Evolutionary conservation across 2,329 filamentous ascomycete species (phyloP).

Genomic region (Penicillium frequentans): DNA sequence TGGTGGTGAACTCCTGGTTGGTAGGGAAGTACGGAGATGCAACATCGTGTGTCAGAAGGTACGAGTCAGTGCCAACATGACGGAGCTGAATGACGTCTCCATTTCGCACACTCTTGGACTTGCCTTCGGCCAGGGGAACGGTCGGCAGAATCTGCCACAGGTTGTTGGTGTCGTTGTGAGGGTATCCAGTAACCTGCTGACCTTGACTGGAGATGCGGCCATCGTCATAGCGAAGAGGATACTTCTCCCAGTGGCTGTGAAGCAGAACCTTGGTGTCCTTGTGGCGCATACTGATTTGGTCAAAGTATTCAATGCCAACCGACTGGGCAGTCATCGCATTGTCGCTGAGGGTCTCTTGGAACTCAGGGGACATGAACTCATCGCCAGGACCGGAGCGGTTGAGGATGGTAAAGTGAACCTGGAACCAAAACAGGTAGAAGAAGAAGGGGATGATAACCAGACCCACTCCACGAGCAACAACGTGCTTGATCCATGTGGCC

Average conservation of each 20-base stretch:
- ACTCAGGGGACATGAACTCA: slow-evolving; percentile 98
- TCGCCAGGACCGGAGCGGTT: slow-evolving; percentile 88
- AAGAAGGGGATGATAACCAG: slow-evolving; percentile 90
- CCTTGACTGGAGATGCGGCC: slow-evolving; percentile 96
- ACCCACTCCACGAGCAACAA: slow-evolving; percentile 79
- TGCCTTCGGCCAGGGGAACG: slow-evolving; percentile 51
- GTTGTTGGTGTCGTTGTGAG: slow-evolving; percentile 98
- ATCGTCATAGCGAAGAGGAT: slow-evolving; percentile 94
- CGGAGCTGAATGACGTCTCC: slow-evolving; percentile 83
- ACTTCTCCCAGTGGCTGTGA: slow-evolving; percentile 85
- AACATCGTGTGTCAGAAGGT: slow-evolving; percentile 92
- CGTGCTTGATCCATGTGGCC: slow-evolving; percentile 81
- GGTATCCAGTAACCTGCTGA: slow-evolving; percentile 97
- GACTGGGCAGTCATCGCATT: slow-evolving; percentile 89
- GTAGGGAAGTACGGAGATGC: slow-evolving; percentile 95
- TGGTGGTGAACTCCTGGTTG: slow-evolving; percentile 97
- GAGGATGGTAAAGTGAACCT: slow-evolving; percentile 94
- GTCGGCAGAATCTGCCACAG: slow-evolving; percentile 89
- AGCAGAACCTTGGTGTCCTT: slow-evolving; percentile 97
- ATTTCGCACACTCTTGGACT: slow-evolving; percentile 70
- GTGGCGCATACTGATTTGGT: slow-evolving; percentile 82
- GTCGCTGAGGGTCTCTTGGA: slow-evolving; percentile 95
- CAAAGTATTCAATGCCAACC: slow-evolving; percentile 84
- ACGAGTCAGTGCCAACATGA: slow-evolving; percentile 80
- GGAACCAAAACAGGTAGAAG: slow-evolving; percentile 99